phyloP scores from a whole-genome alignment of 1,284 basidiomycete species.

The Porodaedalea pini region DNA sequence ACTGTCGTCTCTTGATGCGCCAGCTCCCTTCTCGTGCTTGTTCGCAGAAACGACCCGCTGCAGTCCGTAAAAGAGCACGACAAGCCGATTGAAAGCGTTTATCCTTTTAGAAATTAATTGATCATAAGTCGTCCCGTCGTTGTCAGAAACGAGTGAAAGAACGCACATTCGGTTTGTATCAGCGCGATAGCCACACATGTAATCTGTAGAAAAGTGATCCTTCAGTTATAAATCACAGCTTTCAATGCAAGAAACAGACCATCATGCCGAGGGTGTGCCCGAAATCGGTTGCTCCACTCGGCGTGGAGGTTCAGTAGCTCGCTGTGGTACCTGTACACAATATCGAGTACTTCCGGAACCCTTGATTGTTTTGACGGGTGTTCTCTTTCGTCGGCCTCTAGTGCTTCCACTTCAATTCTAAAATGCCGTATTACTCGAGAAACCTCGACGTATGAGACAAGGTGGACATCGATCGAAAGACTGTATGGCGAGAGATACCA shows the following conservation, averaged over 20 bases:
- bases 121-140: background rate
- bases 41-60: constrained; percentile 40
- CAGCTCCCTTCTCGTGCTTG: constrained; percentile 25
- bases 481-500: constrained; percentile 51
- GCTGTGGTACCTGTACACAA: constrained; percentile 36
- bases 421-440: constrained; percentile 47
- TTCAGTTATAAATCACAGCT: background rate
- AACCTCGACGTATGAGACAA: constrained; percentile 51
- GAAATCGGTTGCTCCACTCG: constrained; percentile 39
- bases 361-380: constrained; percentile 25
- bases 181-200: constrained; percentile 43
- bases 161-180: constrained; percentile 47
- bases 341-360: constrained; percentile 10
- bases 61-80: constrained; percentile 50
- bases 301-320: constrained; percentile 34
- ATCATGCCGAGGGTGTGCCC: constrained; percentile 34
- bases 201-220: constrained; percentile 24
- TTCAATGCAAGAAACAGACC: constrained; percentile 31
- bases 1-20: constrained; percentile 38
- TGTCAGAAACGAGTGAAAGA: background rate
- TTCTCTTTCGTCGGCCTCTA: constrained; percentile 31
- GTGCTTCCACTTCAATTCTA: constrained; percentile 30
- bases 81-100: constrained; percentile 47
- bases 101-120: constrained; percentile 34
- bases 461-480: constrained; percentile 48